These are phyloP conservation scores for Theobroma grandiflorum DNA, from an alignment of 441 rosid genomes.

Conservation along the genomic window DNA sequence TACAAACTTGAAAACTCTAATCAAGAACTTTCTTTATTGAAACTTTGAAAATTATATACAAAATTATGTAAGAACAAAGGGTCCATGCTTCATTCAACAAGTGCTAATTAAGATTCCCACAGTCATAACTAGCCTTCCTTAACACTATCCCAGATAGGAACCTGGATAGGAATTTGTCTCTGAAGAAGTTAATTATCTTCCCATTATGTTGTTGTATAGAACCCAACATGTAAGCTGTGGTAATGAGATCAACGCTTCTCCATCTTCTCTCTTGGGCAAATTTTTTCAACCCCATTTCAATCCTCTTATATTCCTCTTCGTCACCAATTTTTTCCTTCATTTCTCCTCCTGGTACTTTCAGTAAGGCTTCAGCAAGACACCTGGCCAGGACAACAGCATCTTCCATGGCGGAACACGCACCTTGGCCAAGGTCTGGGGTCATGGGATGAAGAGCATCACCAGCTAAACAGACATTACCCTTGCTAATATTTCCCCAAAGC, in stretches of 20 bases:
- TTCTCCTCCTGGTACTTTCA: slow-evolving; percentile 12
- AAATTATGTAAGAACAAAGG: no score
- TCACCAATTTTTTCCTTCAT: slow-evolving; percentile 18
- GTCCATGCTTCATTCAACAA: slow-evolving; percentile 33
- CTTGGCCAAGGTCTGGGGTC: slow-evolving; percentile 81
- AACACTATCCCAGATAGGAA: slow-evolving; percentile 41
- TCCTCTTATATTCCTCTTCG: slow-evolving; percentile 43
- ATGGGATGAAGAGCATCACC: slow-evolving; percentile 87
- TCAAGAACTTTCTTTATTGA: no score
- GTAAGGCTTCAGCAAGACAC: slow-evolving; percentile 58
- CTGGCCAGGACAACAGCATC: slow-evolving; percentile 70
- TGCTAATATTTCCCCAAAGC: slow-evolving; percentile 68
- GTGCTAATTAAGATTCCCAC: slow-evolving; percentile 43
- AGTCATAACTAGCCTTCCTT: slow-evolving; percentile 50
- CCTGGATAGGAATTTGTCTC: slow-evolving; percentile 46
- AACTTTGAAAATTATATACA: no score
- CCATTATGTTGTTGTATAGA: slow-evolving; percentile 58
- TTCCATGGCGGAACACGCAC: slow-evolving; percentile 74
- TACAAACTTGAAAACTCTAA: no score
- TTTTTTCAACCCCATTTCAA: slow-evolving; percentile 55
- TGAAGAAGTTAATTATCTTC: slow-evolving; percentile 49
- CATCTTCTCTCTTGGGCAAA: slow-evolving; percentile 71
- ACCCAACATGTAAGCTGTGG: slow-evolving; percentile 58
- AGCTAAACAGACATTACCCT: slow-evolving; percentile 67
- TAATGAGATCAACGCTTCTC: slow-evolving; percentile 74